These are phyloP conservation scores for Colletotrichum sp. DNA, from an alignment of 2,329 filamentous ascomycete species.

Conservation along the genomic window DNA sequence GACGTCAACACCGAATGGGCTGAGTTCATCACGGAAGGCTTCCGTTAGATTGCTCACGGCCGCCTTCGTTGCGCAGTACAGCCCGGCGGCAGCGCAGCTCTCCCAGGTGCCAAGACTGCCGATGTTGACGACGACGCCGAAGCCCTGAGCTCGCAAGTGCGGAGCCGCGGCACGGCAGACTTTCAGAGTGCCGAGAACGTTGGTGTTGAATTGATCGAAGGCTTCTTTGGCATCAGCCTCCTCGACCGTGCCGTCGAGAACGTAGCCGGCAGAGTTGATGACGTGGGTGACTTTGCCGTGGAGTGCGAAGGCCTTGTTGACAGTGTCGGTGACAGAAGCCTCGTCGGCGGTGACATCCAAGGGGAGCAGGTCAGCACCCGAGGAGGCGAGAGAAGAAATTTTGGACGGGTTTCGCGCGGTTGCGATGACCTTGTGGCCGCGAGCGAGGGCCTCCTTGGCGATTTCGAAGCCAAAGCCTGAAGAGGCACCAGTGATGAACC, in stretches of 20 bases:
- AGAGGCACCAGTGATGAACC: constrained; percentile 58
- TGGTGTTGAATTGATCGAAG: constrained; percentile 50
- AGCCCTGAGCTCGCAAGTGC: constrained; percentile 43
- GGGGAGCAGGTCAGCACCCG: constrained; percentile 45
- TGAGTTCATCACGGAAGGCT: constrained; percentile 45
- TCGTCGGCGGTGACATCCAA: constrained; percentile 52
- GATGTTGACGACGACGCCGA: constrained; percentile 45
- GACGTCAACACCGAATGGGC: constrained; percentile 47
- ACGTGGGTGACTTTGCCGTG: constrained; percentile 49
- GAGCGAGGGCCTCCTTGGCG: constrained; percentile 43
- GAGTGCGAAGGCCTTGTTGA: constrained; percentile 34
- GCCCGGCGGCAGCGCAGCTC: constrained; percentile 38
- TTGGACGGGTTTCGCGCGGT: constrained; percentile 46
- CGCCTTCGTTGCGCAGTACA: constrained; percentile 50
- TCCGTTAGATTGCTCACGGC: constrained; percentile 49
- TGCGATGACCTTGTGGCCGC: constrained; percentile 55
- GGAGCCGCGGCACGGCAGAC: constrained; percentile 52
- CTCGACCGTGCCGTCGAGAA: constrained; percentile 46
- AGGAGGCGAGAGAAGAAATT: constrained; percentile 43
- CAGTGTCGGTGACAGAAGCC: constrained; percentile 34
- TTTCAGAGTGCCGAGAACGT: constrained; percentile 57
- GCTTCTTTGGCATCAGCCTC: constrained; percentile 41
- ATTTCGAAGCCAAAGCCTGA: constrained; percentile 55
- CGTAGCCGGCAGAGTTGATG: constrained; percentile 51
- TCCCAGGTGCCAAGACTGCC: constrained; percentile 51